These are phyloP conservation scores for Sordaria brevicollis DNA, from an alignment of 495 filamentous ascomycete species.

Conservation along the genomic window DNA sequence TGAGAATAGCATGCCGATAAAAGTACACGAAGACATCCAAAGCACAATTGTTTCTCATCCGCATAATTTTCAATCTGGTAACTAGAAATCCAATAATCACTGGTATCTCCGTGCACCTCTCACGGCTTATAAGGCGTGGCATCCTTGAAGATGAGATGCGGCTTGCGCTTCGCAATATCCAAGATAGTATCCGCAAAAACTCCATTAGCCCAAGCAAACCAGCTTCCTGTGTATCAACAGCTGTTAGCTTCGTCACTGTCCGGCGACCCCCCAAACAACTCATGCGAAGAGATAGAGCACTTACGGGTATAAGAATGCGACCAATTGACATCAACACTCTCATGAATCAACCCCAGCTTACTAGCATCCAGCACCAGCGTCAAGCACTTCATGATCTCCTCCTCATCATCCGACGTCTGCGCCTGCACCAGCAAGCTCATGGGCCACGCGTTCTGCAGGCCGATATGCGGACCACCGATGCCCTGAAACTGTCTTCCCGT, in stretches of 20 bases:
- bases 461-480: slow-evolving; percentile 71
- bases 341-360: slow-evolving; percentile 74
- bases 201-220: slow-evolving; percentile 98
- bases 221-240: slow-evolving; percentile 46
- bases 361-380: slow-evolving; percentile 64
- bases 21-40: neutral
- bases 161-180: slow-evolving; percentile 75
- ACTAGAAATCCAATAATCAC: neutral
- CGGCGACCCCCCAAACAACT: too few relatives aligned
- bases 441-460: slow-evolving; percentile 87
- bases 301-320: slow-evolving; percentile 65
- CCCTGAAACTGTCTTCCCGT: slow-evolving; percentile 70
- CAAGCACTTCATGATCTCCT: slow-evolving; percentile 66
- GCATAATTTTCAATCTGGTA: neutral
- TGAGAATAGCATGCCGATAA: neutral
- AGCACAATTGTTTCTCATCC: neutral
- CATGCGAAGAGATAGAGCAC: slow-evolving; percentile 17
- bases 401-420: slow-evolving; percentile 78
- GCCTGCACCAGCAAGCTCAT: slow-evolving; percentile 89
- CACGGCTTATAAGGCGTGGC: slow-evolving; percentile 32
- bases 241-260: slow-evolving; percentile 16
- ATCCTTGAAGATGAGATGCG: slow-evolving; percentile 77
- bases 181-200: slow-evolving; percentile 92
- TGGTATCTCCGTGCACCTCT: neutral
- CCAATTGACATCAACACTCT: slow-evolving; percentile 79